Base-by-base conservation (phyloP, 768 basidiomycete genomes). In the Lyophyllum atratum region DNA sequence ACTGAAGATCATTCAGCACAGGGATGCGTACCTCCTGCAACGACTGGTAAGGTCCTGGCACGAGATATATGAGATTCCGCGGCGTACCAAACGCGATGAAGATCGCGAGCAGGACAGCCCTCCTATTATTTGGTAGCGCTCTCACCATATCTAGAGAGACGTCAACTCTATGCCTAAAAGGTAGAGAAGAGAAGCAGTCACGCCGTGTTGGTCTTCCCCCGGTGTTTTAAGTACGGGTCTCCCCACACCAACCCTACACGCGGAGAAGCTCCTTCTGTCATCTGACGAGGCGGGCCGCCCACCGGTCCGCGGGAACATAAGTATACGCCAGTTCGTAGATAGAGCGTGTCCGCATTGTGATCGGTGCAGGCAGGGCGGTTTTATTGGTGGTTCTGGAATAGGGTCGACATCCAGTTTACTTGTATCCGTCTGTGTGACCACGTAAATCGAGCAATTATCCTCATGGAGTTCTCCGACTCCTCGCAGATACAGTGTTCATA, bases 71-170 rank as follows among this genome's bases (percentile, higher is more conserved):
- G 33, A 19, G 2, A 55, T 34, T 58, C n/a, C 7, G 9, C 17
- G 26, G 74, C 80, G 63, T 68, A 85, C 87, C 88, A 61, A 90
- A 90, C 21, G 87, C 88, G 62, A 89, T 83, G 72, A 90, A 90
- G 33, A 84, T 74, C 39, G 86, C 86, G 48, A 90, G 76, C 33
- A 83, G 72, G 42, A 89, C 81, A 10, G 86, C 86, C 69, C 80
- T 82, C 53, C 72, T 77, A 68, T 85, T 89, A n/a, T 80, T 85
- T 40, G 85, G 83, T 55, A 85, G 74, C 49, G 81, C 83, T 63
- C 69, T 68, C 48, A 69, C 66, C 68, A 71, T 75, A 22, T 28
- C 43, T 25, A 42, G 34, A 45, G 14, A 28, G 44, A 44, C 44
- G 19, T 34, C 44, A 5, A 42, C 12, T 55, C 37, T 22, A 57